Evolutionary conservation across 306 rosid genomes (phyloP).

Genomic region (Psophocarpus tetragonolobus): DNA sequence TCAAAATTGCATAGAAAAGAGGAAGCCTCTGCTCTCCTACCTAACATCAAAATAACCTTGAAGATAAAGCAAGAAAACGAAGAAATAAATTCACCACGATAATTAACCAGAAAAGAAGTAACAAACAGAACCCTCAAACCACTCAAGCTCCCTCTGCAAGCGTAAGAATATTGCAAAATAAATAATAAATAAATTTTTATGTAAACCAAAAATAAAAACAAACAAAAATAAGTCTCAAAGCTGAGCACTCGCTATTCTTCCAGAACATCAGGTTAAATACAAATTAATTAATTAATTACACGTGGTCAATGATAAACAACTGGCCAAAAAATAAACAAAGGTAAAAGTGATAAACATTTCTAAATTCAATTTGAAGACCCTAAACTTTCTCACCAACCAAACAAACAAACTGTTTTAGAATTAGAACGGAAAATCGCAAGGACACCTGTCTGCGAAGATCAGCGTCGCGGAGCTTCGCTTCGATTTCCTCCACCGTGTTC

Average conservation of each 20-base stretch:
- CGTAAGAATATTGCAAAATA: not conserved
- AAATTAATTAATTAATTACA: slow-evolving; percentile 10
- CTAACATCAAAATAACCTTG: slow-evolving; percentile 40
- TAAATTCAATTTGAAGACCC: slow-evolving; percentile 22
- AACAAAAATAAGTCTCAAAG: no score
- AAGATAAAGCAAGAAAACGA: slow-evolving; percentile 4
- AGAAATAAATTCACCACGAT: not conserved
- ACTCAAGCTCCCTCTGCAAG: not conserved
- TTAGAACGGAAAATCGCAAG: slow-evolving; percentile 11
- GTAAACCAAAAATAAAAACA: slow-evolving; percentile 1
- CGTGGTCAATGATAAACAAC: slow-evolving; percentile 6
- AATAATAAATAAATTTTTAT: not conserved
- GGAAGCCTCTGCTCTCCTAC: slow-evolving; percentile 34
- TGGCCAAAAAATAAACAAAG: not conserved
- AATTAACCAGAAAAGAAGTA: not conserved
- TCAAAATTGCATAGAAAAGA: slow-evolving; percentile 29
- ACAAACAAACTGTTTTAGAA: slow-evolving; percentile 23
- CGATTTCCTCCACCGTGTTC: slow-evolving; percentile 76
- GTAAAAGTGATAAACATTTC: not conserved
- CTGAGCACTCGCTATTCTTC: not conserved
- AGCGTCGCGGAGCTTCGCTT: slow-evolving; percentile 84
- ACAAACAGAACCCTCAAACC: not conserved
- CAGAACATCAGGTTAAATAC: not conserved
- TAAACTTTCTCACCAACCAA: slow-evolving; percentile 47
- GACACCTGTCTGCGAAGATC: slow-evolving; percentile 92